Percentiles rank a stretch among this genome's conserved stretches.
Conservation (phyloP, 306 rosid species). For the Sicyos edulis region DNA sequence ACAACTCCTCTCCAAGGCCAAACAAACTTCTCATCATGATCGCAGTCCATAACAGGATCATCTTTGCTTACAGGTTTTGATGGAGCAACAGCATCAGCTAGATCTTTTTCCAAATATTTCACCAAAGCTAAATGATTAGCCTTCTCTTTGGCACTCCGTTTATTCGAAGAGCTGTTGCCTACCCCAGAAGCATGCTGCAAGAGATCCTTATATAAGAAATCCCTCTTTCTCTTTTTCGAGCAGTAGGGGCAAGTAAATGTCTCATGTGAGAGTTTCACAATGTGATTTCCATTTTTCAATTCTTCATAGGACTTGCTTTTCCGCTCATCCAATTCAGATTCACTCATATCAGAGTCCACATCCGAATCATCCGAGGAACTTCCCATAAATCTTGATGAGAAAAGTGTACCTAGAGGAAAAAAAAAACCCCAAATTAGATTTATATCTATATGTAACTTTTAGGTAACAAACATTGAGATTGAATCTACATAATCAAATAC, state of each 20-base stretch:
- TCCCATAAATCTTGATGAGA: slow-evolving; percentile 31
- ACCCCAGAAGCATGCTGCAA: slow-evolving; percentile 91
- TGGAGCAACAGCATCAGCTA: slow-evolving; percentile 36
- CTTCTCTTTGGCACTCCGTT: slow-evolving; percentile 64
- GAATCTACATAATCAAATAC: background rate
- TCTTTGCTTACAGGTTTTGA: slow-evolving; percentile 38
- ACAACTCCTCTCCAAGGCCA: slow-evolving; percentile 95
- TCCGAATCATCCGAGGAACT: slow-evolving; percentile 35
- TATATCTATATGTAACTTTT: background rate
- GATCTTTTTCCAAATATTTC: slow-evolving; percentile 59
- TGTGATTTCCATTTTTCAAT: slow-evolving; percentile 51
- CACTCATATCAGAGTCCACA: slow-evolving; percentile 46
- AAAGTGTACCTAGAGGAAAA: slow-evolving; percentile 17
- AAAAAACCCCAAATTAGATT: background rate
- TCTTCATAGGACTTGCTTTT: slow-evolving; percentile 49
- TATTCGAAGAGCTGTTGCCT: slow-evolving; percentile 70
- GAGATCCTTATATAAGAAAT: slow-evolving; percentile 50
- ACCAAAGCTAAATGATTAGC: slow-evolving; percentile 74
- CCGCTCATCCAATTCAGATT: slow-evolving; percentile 48
- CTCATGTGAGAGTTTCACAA: slow-evolving; percentile 48
- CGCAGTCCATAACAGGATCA: slow-evolving; percentile 35
- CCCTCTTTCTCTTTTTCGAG: slow-evolving; percentile 48
- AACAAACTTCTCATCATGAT: slow-evolving; percentile 62
- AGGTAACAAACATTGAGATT: background rate
- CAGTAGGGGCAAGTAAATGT: slow-evolving; percentile 75